These are phyloP conservation scores for Schizochytrium sp. DNA, from an alignment of 108 stramenopile genomes.

Conservation along the genomic window DNA sequence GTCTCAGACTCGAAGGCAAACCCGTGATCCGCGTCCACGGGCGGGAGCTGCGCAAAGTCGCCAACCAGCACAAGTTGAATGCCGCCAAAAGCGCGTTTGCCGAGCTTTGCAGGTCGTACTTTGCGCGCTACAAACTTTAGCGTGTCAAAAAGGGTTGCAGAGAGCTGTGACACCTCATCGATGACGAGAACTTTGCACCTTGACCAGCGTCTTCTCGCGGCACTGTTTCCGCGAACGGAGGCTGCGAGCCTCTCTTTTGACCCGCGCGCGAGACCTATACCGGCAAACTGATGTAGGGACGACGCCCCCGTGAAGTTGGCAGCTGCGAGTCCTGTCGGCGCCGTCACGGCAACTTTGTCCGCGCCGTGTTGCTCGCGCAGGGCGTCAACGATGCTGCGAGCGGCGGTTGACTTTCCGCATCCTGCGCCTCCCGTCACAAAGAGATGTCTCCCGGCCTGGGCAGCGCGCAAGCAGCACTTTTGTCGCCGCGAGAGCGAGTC, in stretches of 20 bases:
- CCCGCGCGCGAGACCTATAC: not conserved
- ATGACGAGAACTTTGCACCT: not conserved
- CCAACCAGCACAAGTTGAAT: not conserved
- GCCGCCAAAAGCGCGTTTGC: not conserved
- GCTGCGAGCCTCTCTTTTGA: not conserved
- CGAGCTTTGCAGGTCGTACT: not conserved
- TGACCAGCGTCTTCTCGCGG: not conserved
- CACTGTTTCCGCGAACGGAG: not conserved
- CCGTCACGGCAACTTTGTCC: not conserved
- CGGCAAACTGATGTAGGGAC: not conserved
- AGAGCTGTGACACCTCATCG: not conserved
- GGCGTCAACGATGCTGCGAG: not conserved
- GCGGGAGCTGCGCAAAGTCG: not conserved
- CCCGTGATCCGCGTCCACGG: not conserved
- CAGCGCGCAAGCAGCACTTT: not conserved
- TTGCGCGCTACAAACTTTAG: not conserved
- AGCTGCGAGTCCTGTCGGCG: not conserved
- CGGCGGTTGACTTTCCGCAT: not conserved
- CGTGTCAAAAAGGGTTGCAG: not conserved
- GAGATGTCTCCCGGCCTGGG: not conserved
- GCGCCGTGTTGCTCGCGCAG: not conserved
- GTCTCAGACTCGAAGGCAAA: not conserved
- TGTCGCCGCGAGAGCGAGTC: not conserved
- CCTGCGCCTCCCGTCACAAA: conserved; percentile 1
- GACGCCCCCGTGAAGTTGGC: not conserved